Evolutionary conservation across 2,329 filamentous ascomycete species (phyloP), one percentile per base, ranked within the genome.

Genomic region (Talaromyces sp.): DNA sequence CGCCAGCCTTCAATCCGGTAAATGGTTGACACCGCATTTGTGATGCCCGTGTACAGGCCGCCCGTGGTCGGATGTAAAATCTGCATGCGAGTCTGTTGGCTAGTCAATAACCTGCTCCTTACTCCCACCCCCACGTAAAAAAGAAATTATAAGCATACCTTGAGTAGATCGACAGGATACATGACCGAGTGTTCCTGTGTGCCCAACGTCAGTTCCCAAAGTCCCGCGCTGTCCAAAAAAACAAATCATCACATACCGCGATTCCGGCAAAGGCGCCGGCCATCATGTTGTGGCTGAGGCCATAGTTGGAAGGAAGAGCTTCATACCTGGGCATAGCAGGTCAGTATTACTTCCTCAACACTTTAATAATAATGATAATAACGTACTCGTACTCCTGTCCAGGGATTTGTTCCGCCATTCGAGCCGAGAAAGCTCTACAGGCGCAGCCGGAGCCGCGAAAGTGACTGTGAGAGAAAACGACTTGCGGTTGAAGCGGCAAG

Each of bases 91-190:
- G 95, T 99, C 95, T 98, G 59, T 44, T 58, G 60, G 34, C 10
- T 18, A 23, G 14, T 61, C 55, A 50, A 31, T 28, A 36, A 47
- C 28, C 47, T 50, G 9, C 18, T 27, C 18, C 44, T 53, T 23
- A 18, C 9, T 16, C 16, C 23, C 23, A 2, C 5, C 12, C 34
- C 34, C 34, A 14, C 4, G 5, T 2, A n/a, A 12, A n/a, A 12
- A 34, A 5, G 5, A 40, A 40, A 28, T 57, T n/a, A 9, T 52
- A 14, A 58, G 71, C 81, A 66, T 76, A 97, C 95, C 89, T 99
- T 99, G 75, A 99, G 90, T 68, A 96, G 87, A 81, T 99, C 95
- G 73, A 99, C 90, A 23, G 95, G 95, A 75, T 99, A 99, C 95
- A 99, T 98, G 71, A 96, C 93, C 63, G 94, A 96, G 78, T 98